Evolutionary conservation across 192 early-diverging fungal species (phyloP).

Genomic region (Entomortierella chlamydospora): DNA sequence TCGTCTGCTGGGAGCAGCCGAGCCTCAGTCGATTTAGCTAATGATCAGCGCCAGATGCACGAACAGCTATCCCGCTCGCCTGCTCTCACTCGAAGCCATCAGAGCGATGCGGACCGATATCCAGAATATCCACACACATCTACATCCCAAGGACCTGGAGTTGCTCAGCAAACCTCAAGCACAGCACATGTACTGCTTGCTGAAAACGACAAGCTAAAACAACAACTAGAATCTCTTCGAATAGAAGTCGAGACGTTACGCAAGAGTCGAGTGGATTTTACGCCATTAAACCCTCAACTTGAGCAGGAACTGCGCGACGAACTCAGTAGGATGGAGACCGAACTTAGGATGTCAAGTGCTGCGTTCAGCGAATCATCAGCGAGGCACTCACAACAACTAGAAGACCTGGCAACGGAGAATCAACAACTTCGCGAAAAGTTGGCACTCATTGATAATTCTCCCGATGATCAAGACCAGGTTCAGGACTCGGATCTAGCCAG

Average conservation of each 20-base stretch:
- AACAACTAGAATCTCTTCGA: constrained; percentile 4
- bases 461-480: not conserved
- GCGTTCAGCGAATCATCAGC: not conserved
- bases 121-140: not conserved
- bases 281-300: not conserved
- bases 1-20: not conserved
- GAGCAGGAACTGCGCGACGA: not conserved
- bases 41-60: not conserved
- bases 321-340: not conserved
- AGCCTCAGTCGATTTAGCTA: not conserved
- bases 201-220: constrained; percentile 19
- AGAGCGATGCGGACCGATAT: not conserved
- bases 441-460: not conserved
- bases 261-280: not conserved
- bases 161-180: not conserved
- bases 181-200: not conserved
- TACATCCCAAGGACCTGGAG: not conserved
- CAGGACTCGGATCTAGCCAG: not conserved
- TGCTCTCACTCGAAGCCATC: not conserved
- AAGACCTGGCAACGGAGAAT: constrained; percentile 4
- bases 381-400: not conserved
- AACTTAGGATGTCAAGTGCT: not conserved
- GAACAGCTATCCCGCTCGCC: not conserved
- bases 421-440: not conserved
- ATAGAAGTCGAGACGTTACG: not conserved